Conservation (phyloP, 2,329 filamentous ascomycete genomes). For the Lecanoromycetidae sp. region DNA sequence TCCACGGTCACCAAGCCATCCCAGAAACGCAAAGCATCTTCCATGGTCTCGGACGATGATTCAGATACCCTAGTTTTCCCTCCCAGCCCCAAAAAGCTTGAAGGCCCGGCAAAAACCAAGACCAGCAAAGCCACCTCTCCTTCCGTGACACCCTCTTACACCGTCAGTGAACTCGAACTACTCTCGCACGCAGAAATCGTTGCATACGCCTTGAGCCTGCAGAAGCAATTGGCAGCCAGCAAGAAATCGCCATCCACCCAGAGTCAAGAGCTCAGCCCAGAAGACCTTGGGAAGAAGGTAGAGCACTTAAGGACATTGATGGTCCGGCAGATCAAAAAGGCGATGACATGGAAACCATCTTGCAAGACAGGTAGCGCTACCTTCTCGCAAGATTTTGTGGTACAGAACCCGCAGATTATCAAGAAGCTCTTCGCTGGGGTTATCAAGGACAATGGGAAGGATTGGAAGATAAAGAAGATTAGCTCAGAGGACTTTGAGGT, state of each 20-base stretch:
- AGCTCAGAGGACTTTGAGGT: background rate
- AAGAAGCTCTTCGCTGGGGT: background rate
- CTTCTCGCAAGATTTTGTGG: background rate
- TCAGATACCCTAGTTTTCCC: background rate
- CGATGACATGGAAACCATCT: background rate
- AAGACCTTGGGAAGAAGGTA: background rate
- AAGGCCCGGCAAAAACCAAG: background rate
- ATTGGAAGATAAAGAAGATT: constrained; percentile 3
- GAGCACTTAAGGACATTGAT: background rate
- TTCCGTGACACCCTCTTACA: background rate
- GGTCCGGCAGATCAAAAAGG: background rate
- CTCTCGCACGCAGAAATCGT: background rate
- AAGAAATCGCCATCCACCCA: background rate
- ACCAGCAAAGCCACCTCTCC: background rate
- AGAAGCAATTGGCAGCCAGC: background rate
- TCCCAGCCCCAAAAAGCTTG: background rate
- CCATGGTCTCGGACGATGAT: background rate
- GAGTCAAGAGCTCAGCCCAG: background rate
- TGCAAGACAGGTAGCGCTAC: constrained; percentile 3
- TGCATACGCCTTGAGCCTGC: background rate
- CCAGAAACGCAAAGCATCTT: background rate
- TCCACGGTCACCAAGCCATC: background rate
- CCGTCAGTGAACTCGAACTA: background rate
- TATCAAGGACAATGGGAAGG: background rate
- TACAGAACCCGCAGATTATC: background rate